These are phyloP conservation scores for Diaporthe ilicicola DNA, from an alignment of 2,329 filamentous ascomycete species.

Conservation along the genomic window DNA sequence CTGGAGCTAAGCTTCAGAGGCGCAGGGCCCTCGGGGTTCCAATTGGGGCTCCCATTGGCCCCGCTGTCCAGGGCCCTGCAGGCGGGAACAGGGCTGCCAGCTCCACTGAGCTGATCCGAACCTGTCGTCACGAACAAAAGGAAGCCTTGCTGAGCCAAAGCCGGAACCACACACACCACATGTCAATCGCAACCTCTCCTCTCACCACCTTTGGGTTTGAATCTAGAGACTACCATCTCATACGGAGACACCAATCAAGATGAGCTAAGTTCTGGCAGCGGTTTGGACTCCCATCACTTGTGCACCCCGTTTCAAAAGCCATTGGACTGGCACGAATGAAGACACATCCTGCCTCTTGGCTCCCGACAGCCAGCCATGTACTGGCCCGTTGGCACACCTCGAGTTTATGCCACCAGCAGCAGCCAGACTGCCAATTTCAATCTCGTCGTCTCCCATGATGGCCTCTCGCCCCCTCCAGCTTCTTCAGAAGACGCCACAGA, in stretches of 20 bases:
- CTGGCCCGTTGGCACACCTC: slow-evolving; percentile 87
- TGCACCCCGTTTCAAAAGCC: not conserved
- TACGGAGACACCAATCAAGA: slow-evolving; percentile 11
- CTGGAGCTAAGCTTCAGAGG: not conserved
- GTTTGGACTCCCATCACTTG: slow-evolving; percentile 8
- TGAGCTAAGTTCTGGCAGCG: slow-evolving; percentile 28
- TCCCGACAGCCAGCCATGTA: slow-evolving; percentile 71
- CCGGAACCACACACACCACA: slow-evolving; percentile 5
- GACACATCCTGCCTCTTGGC: slow-evolving; percentile 43
- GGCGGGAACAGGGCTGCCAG: slow-evolving; percentile 3
- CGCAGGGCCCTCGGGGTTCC: not conserved
- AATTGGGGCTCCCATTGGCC: slow-evolving; percentile 13
- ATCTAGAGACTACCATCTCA: not conserved
- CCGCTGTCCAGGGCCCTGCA: not conserved
- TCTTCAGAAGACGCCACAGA: slow-evolving; percentile 45
- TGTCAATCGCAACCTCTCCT: slow-evolving; percentile 1
- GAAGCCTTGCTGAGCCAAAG: slow-evolving; percentile 8
- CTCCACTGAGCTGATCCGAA: slow-evolving; percentile 17
- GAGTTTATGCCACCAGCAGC: slow-evolving; percentile 82
- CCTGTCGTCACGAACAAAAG: slow-evolving; percentile 9
- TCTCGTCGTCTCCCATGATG: slow-evolving; percentile 67
- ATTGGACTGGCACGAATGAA: slow-evolving; percentile 41
- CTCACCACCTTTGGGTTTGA: not conserved
- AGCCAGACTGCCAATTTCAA: slow-evolving; percentile 61
- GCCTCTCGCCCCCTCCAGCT: slow-evolving; percentile 48